phyloP scores from a whole-genome alignment of 2,329 filamentous ascomycete genomes.

The Colletotrichum sublineola region DNA sequence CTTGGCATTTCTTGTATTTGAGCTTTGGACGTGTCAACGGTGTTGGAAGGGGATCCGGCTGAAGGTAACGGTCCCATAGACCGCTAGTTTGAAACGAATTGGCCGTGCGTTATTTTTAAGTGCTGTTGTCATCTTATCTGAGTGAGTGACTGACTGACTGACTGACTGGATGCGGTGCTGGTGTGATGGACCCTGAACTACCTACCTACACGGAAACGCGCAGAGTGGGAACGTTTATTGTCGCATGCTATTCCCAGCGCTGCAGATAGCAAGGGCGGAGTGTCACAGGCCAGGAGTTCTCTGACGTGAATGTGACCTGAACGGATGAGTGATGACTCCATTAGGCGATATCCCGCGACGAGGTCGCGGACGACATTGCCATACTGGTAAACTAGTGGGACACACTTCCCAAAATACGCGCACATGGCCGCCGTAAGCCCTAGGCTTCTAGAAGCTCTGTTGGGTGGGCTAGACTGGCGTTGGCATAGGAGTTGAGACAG shows the following conservation, averaged over 20 bases:
- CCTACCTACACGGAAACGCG: slow-evolving; percentile 5
- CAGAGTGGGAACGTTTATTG: slow-evolving; percentile 23
- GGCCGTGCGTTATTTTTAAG: not conserved
- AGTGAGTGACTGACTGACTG: not conserved
- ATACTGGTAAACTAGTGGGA: not conserved
- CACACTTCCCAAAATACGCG: not conserved
- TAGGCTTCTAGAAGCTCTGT: slow-evolving; percentile 24
- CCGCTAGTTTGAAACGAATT: slow-evolving; percentile 1
- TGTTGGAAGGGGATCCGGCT: slow-evolving; percentile 4
- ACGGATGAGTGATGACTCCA: not conserved
- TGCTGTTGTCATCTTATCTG: slow-evolving; percentile 28
- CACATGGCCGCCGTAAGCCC: not conserved
- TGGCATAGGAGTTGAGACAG: not conserved
- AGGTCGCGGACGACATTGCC: not conserved
- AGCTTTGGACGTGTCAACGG: slow-evolving; percentile 18
- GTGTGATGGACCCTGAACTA: slow-evolving; percentile 26
- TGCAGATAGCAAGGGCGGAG: slow-evolving; percentile 19
- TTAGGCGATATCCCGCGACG: not conserved
- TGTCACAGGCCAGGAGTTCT: slow-evolving; percentile 37
- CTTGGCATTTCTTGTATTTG: slow-evolving; percentile 40
- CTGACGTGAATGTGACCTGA: slow-evolving; percentile 6
- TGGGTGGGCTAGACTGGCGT: not conserved
- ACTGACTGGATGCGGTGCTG: not conserved
- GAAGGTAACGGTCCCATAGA: not conserved
- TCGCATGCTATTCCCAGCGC: slow-evolving; percentile 39